Evolutionary conservation across 2,329 filamentous ascomycete genomes (phyloP).

Genomic region (Aspergillus amoenus): DNA sequence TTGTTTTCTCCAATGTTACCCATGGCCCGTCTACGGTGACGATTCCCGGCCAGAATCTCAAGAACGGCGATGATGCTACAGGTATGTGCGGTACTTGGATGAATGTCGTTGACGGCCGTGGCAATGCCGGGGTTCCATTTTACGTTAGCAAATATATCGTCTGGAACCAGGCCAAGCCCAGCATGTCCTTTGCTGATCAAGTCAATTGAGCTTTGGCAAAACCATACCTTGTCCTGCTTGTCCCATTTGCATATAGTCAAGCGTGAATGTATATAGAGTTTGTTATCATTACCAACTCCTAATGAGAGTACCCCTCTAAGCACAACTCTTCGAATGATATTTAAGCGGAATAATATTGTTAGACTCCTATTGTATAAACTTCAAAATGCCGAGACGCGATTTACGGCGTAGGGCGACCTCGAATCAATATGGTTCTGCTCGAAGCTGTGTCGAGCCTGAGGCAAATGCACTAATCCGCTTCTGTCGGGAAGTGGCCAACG

Average conservation of each 20-base stretch:
- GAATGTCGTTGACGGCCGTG: slow-evolving; percentile 9
- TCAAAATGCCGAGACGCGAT: too few species aligned
- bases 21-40: slow-evolving; percentile 7
- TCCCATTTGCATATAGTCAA: neutral
- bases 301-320: too few species aligned
- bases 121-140: slow-evolving; percentile 9
- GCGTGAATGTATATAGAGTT: neutral
- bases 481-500: slow-evolving; percentile 4
- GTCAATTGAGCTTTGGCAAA: neutral
- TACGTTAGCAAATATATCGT: slow-evolving; percentile 12
- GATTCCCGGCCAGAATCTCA: slow-evolving; percentile 6
- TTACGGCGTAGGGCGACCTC: too few species aligned
- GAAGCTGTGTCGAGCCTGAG: neutral
- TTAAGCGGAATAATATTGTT: too few species aligned
- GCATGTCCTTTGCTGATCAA: slow-evolving; percentile 12
- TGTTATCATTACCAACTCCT: neutral
- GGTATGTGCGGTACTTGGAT: slow-evolving; percentile 13
- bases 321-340: too few species aligned
- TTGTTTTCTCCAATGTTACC: slow-evolving; percentile 8
- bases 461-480: slow-evolving; percentile 1
- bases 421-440: neutral
- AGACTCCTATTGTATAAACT: too few species aligned
- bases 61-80: slow-evolving; percentile 3
- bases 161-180: slow-evolving; percentile 10
- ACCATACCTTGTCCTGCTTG: neutral